These are phyloP conservation scores for Citrullus colocynthis DNA, from an alignment of 306 rosid species.

Conservation along the genomic window DNA sequence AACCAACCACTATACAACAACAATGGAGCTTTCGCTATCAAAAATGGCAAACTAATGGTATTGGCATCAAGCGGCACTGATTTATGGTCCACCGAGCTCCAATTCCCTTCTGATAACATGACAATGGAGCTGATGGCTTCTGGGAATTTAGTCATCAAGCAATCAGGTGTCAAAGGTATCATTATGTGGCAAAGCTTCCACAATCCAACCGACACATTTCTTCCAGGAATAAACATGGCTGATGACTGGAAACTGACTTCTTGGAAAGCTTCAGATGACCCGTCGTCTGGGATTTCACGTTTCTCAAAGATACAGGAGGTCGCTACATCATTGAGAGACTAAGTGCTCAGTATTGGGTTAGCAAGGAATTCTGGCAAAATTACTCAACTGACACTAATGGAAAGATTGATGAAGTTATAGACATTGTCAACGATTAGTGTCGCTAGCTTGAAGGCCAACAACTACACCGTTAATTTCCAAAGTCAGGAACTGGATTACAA, in stretches of 20 bases:
- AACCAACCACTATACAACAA: background rate
- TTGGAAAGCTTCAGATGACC: slow-evolving; percentile 15
- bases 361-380: background rate
- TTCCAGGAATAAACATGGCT: slow-evolving; percentile 65
- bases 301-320: background rate
- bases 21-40: slow-evolving; percentile 11
- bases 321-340: background rate
- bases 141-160: slow-evolving; percentile 30
- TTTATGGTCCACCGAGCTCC: slow-evolving; percentile 2
- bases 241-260: slow-evolving; percentile 28
- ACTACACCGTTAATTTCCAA: background rate
- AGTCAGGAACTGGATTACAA: background rate
- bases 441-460: background rate
- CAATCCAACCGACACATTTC: slow-evolving; percentile 62
- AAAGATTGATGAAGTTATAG: background rate
- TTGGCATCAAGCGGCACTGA: background rate
- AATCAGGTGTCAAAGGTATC: background rate
- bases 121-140: slow-evolving; percentile 21
- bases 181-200: slow-evolving; percentile 41
- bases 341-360: background rate
- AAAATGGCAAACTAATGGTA: slow-evolving; percentile 21
- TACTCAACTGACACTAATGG: background rate
- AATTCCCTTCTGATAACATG: background rate
- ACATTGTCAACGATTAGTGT: background rate
- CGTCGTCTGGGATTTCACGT: slow-evolving; percentile 13